These are phyloP conservation scores for Penicillium sp. DNA, from an alignment of 2,329 filamentous ascomycete genomes.

Conservation along the genomic window DNA sequence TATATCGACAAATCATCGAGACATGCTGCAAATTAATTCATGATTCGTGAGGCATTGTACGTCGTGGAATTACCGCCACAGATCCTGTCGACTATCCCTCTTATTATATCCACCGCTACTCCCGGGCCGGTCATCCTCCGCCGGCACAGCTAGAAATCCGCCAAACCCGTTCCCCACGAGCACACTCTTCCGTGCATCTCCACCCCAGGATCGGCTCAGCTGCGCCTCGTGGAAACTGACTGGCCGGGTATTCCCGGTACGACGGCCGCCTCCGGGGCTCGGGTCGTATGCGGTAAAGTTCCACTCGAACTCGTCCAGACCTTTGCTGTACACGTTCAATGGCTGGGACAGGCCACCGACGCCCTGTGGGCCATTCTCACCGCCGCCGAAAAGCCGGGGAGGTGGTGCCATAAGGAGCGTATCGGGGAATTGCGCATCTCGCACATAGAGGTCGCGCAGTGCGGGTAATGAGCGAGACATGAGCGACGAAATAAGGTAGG, in stretches of 20 bases:
- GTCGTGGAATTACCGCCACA: slow-evolving; percentile 33
- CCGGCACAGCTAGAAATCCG: slow-evolving; percentile 60
- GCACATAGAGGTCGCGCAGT: slow-evolving; percentile 74
- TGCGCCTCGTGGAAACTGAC: slow-evolving; percentile 45
- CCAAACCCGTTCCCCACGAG: slow-evolving; percentile 65
- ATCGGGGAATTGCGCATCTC: slow-evolving; percentile 77
- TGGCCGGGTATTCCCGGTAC: slow-evolving; percentile 41
- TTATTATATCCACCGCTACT: slow-evolving; percentile 33
- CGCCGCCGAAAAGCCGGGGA: slow-evolving; percentile 47
- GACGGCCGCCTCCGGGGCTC: slow-evolving; percentile 31
- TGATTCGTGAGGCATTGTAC: slow-evolving; percentile 4
- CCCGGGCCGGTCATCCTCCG: slow-evolving; percentile 41
- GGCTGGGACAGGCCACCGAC: slow-evolving; percentile 48
- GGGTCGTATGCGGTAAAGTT: slow-evolving; percentile 60
- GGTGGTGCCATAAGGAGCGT: slow-evolving; percentile 68
- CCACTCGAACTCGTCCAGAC: slow-evolving; percentile 63
- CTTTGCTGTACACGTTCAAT: slow-evolving; percentile 61
- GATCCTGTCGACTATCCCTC: slow-evolving; percentile 34
- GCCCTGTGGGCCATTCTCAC: slow-evolving; percentile 25
- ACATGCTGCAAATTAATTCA: slow-evolving; percentile 2
- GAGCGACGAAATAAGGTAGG: slow-evolving; percentile 78
- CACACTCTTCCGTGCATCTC: slow-evolving; percentile 55
- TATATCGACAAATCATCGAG: neutral
- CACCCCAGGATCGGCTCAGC: slow-evolving; percentile 54
- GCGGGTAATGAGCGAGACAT: slow-evolving; percentile 68